Evolutionary conservation across 202 grass and related monocot species (phyloP), one percentile per base, ranked within the genome.

Genomic region (Carex sylvatica): DNA sequence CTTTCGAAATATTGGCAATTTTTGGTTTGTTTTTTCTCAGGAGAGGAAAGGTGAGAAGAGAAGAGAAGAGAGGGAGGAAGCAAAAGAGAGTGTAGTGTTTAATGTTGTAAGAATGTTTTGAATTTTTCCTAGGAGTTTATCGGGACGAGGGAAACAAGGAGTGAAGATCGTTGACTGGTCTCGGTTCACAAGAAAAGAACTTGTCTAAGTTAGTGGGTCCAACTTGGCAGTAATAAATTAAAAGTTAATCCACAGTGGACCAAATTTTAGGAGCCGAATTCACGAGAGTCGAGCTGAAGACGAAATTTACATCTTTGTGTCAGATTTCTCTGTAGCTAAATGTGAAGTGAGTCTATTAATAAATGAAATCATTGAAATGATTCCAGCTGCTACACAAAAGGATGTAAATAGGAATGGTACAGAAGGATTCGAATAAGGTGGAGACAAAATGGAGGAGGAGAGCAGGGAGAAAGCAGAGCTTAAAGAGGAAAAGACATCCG

Each of bases 101-200:
- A 63, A 62, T 54, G 55, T 46, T 28, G 65, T 12, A 5, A 82
- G 26, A 76, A 60, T 73, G 42, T 78, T 85, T 58, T 80, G 47
- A 73, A 49, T 59, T 73, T 61, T 80, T 63, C 52, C 75, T 71
- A 62, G 75, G 65, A 58, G 66, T 61, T 81, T 81, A 75, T 75
- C 72, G 14, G 72, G 72, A 31, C 49, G 72, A 75, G 72, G 72
- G 72, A 75, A 55, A 49, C 47, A 55, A 54, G 11, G 7, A 31
- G 14, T 22, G 6, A 10, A 2, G 6, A n/a, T 75, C 9, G 49
- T 75, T 75, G 49, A 75, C 72, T 75, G 72, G 14, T 16, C 72
- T 31, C 9, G 13, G 72, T 18, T 1, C 49, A 55, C 23, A 12
- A 26, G 2, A 54, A 30, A 28, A 3, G 1, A 42, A 5, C 1